These are phyloP conservation scores for Tarenaya hassleriana DNA, from an alignment of 345 rosid species.

Conservation along the genomic window DNA sequence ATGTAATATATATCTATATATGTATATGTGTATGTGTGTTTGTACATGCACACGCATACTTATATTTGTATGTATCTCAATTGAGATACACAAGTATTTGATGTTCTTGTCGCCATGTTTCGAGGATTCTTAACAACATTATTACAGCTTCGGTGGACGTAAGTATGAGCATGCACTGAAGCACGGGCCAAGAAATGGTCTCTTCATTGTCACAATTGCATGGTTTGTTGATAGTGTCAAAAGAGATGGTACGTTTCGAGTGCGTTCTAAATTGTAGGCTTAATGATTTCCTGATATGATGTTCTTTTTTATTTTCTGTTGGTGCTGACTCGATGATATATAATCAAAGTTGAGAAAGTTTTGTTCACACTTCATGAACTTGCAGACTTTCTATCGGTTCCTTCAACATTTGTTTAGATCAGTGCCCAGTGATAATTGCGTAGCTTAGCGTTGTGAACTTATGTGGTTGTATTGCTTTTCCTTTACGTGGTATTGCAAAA, in stretches of 20 bases:
- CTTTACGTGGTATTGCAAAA: too few relatives aligned
- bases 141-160: constrained; percentile 76
- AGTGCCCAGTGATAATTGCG: neutral
- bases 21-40: too few relatives aligned
- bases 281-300: neutral
- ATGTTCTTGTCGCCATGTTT: constrained; percentile 4
- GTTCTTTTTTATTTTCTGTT: neutral
- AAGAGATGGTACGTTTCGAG: constrained; percentile 52
- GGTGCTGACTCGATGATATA: neutral
- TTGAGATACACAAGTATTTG: neutral
- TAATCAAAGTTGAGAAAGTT: neutral
- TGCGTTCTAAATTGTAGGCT: neutral
- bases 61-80: too few relatives aligned
- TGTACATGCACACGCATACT: too few relatives aligned
- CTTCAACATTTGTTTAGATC: neutral
- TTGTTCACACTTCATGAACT: neutral
- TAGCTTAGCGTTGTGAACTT: too few relatives aligned
- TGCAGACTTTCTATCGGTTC: neutral
- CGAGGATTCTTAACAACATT: constrained; percentile 43
- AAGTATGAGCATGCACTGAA: constrained; percentile 88
- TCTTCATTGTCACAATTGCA: constrained; percentile 70
- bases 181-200: constrained; percentile 78
- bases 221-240: constrained; percentile 96
- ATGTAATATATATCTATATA: too few relatives aligned
- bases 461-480: too few relatives aligned